Evolutionary conservation across 352 stramenopile species (phyloP), one percentile per base, ranked within the genome.

Genomic region (Albugo candida): DNA sequence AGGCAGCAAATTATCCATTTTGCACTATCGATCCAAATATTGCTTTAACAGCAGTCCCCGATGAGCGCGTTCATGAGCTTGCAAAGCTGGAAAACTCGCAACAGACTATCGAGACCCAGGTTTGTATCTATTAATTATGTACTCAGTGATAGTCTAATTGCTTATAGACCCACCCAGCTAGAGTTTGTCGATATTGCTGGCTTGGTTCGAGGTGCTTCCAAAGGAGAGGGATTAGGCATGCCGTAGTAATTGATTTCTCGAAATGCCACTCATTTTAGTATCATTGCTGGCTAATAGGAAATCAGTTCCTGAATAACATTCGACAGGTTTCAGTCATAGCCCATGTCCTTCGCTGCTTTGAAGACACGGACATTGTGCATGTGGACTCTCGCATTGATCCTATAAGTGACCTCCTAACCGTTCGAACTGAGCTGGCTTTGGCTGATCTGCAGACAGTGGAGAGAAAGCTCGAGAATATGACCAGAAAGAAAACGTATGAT

Each of bases 301-400:
- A 93, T 60, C 80, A 85, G 55, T 93, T 93, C 47, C 59, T 93
- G 13, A 67, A 82, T 45, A 85, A 88, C 52, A 93, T 93, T 53
- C 75, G 73, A 1, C 71, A 87, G 48, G 77, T 91, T 41, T 75
- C 68, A 1, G 76, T 88, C 42, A 87, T 88, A 45, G 61, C 60
- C 10, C 77, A 88, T 55, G 74, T 98, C 2, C 89, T 99, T 39
- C 83, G 95, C 31, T 98, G 94, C 67, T 99, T 99, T 55, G 87
- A 97, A 47, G 84, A 99, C 66, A 83, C 93, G 16, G 93, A 99
- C 69, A 95, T 99, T 47, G 83, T 98, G 49, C 89, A 97, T 65
- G 95, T 99, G 16, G 91, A 97, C 58, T 91, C 92, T 35, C 83
- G 58, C 1, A 83, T 98, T 12, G 83, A 99, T 64, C 93, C 95